Conservation (phyloP, 176 grass and related monocot species). For the Microstegium vimineum region DNA sequence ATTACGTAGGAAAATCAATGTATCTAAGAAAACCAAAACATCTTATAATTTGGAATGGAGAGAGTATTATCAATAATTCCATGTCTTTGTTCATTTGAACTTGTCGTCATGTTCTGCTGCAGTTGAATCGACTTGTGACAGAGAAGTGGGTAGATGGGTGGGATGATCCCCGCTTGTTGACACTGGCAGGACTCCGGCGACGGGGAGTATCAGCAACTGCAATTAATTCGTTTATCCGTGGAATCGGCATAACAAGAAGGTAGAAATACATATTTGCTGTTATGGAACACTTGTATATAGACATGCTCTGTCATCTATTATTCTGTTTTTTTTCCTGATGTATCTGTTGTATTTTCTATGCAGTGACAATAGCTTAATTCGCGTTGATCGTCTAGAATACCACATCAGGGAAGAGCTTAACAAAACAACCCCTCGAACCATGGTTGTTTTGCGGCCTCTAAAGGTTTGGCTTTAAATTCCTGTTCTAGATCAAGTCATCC, state of each 20-base stretch:
- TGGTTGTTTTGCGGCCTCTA: constrained; percentile 89
- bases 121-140: constrained; percentile 92
- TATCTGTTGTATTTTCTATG: constrained; percentile 19
- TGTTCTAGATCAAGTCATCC: constrained; percentile 2
- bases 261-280: constrained; percentile 18
- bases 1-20: background rate
- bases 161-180: constrained; percentile 97
- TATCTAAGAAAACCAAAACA: background rate
- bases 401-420: constrained; percentile 97
- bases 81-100: background rate
- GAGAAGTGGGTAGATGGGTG: constrained; percentile 98
- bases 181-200: constrained; percentile 74
- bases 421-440: constrained; percentile 66
- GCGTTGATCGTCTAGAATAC: constrained; percentile 84
- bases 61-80: background rate
- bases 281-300: background rate
- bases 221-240: constrained; percentile 93
- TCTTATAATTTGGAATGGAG: background rate
- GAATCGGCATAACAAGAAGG: constrained; percentile 99
- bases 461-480: constrained; percentile 56
- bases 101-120: constrained; percentile 6
- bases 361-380: constrained; percentile 99
- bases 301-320: background rate
- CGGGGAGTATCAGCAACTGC: constrained; percentile 84
- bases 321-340: constrained; percentile 24